Base-by-base conservation (phyloP, 2,329 filamentous ascomycete genomes). In the Pseudogymnoascus sp. region DNA sequence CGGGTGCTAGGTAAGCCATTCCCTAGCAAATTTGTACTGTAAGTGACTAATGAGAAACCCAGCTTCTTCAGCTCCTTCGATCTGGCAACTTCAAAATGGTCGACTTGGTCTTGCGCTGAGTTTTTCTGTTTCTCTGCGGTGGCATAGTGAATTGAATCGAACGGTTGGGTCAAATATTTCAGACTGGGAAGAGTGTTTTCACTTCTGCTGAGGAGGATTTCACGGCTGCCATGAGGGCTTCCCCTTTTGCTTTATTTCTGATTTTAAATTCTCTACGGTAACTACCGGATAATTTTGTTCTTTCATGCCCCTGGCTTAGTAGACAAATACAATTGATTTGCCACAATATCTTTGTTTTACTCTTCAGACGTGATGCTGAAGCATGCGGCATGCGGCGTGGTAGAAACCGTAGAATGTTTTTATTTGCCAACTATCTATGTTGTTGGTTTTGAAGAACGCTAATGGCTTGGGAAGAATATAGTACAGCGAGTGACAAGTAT, bases 1-100 rank as follows among this genome's bases (percentile, higher is more conserved):
- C 30, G 43, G 43, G 6, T 50, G 43, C 22, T 50, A 47, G 22
- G 41, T 47, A n/a, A 47, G 22, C 14, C 22, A 22, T 9, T 14
- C 18, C 3, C 7, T 6, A 16, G 12, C 22, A 16, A 6, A 16
- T 11, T 47, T 47, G 14, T 28, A 14, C 4, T 4, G 28, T 16
- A 2, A 3, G 22, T 47, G 14, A 28, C 41, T 47, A 18, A 47
- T 6, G 4, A 9, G 12, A 8, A 47, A 16, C 16, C 14, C 28
- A 47, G 41, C 12, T 14, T 7, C 41, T 14, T 47, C 28, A 7
- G 41, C 12, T 6, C 41, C 20, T 47, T 11, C 22, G 4, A 47
- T 28, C 22, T 47, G 22, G 41, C 41, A 47, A 47, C 41, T 47
- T 47, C 41, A 47, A 47, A 47, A 47, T 47, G 22, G 41, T 47